A percentile compares a stretch with the other conserved stretches of the same genome.
Conservation (phyloP, 257 asterid genomes). For the Petunia axillaris region DNA sequence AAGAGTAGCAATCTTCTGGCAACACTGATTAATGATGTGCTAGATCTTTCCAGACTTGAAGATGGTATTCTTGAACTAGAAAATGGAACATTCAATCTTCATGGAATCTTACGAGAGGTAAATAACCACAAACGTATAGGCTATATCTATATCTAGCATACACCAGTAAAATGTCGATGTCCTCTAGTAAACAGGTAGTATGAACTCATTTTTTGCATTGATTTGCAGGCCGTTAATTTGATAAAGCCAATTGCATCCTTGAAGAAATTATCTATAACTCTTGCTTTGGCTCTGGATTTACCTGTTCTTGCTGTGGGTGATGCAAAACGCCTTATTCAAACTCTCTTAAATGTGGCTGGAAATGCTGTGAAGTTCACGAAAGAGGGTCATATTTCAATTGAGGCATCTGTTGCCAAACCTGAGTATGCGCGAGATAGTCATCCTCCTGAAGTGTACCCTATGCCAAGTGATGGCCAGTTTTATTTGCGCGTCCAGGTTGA, state of each 20-base stretch:
- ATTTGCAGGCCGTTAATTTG: slow-evolving; percentile 58
- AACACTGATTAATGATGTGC: slow-evolving; percentile 66
- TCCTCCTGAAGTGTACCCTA: slow-evolving; percentile 47
- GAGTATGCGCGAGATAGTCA: slow-evolving; percentile 54
- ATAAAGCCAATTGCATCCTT: slow-evolving; percentile 71
- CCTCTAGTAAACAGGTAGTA: not conserved
- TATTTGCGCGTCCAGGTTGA: slow-evolving; percentile 66
- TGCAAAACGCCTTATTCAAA: slow-evolving; percentile 67
- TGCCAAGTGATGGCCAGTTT: slow-evolving; percentile 53
- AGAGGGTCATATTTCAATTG: slow-evolving; percentile 58
- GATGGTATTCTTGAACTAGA: slow-evolving; percentile 71
- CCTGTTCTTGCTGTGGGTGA: slow-evolving; percentile 67
- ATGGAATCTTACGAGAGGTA: slow-evolving; percentile 63
- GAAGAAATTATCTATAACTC: slow-evolving; percentile 56
- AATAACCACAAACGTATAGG: not conserved
- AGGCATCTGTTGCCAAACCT: slow-evolving; percentile 61
- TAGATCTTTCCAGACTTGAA: slow-evolving; percentile 77
- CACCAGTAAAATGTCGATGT: slow-evolving; percentile 5
- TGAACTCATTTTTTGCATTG: not conserved
- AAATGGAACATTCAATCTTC: slow-evolving; percentile 55
- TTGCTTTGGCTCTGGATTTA: slow-evolving; percentile 54
- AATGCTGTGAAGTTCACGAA: slow-evolving; percentile 77
- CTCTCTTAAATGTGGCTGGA: slow-evolving; percentile 54
- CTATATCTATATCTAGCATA: not conserved
- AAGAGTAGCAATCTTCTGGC: slow-evolving; percentile 73